A percentile compares a stretch with the other conserved stretches of the same genome.
These are phyloP conservation scores for Phialemoniopsis sp. DNA, from an alignment of 2,329 filamentous ascomycete genomes.

Conservation along the genomic window DNA sequence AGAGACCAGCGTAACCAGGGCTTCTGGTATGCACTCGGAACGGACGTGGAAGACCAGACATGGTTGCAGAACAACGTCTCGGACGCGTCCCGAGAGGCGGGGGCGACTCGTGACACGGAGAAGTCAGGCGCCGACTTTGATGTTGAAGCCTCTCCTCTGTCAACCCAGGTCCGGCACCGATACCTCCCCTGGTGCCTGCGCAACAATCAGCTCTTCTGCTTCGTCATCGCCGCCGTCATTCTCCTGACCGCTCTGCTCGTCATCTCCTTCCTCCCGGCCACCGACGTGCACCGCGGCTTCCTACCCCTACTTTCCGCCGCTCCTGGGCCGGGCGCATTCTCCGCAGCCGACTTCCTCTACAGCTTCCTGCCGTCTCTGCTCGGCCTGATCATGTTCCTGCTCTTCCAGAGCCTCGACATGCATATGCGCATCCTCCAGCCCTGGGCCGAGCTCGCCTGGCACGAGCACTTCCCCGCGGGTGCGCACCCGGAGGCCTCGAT, in stretches of 20 bases:
- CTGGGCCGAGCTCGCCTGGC: slow-evolving; percentile 55
- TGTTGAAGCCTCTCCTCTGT: slow-evolving; percentile 40
- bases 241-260: slow-evolving; percentile 69
- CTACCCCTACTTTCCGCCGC: slow-evolving; percentile 60
- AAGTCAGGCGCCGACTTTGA: slow-evolving; percentile 13
- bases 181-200: slow-evolving; percentile 77
- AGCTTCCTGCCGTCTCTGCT: slow-evolving; percentile 68
- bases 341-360: slow-evolving; percentile 84
- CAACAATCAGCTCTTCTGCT: slow-evolving; percentile 60
- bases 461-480: slow-evolving; percentile 42
- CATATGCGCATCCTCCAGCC: slow-evolving; percentile 63
- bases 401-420: slow-evolving; percentile 64
- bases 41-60: slow-evolving; percentile 6
- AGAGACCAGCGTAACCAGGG: slow-evolving; percentile 57
- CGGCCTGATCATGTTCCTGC: slow-evolving; percentile 62
- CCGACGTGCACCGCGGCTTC: slow-evolving; percentile 66
- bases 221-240: slow-evolving; percentile 54
- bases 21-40: slow-evolving; percentile 75
- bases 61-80: slow-evolving; percentile 4
- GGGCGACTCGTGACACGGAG: slow-evolving; percentile 1
- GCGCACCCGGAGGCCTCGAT: slow-evolving; percentile 59
- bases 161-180: slow-evolving; percentile 51
- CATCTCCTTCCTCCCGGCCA: slow-evolving; percentile 71
- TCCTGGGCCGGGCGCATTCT: slow-evolving; percentile 65
- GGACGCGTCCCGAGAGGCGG: slow-evolving; percentile 3